A percentile compares a stretch with the other conserved stretches of the same genome.
Evolutionary conservation across 345 rosid genomes (phyloP).

Genomic region (Zanthoxylum bungeanum): DNA sequence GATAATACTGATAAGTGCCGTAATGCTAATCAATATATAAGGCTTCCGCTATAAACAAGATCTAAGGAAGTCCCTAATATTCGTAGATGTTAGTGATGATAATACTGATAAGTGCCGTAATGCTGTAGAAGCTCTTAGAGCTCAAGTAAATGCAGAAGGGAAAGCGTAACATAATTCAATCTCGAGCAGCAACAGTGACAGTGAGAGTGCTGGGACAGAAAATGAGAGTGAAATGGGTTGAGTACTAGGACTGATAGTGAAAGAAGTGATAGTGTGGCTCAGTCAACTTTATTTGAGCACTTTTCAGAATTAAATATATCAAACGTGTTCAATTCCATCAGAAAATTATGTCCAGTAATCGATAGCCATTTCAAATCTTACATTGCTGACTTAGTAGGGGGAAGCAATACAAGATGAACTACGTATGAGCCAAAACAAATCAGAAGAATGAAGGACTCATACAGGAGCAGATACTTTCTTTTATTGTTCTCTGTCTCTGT

Average conservation of each 20-base stretch:
- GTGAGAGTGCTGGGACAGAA: no score
- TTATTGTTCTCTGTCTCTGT: constrained; percentile 19
- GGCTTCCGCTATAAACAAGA: no score
- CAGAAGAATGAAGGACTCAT: neutral
- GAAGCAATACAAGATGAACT: neutral
- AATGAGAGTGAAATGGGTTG: no score
- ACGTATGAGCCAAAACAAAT: neutral
- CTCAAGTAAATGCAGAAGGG: constrained; percentile 65
- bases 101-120: constrained; percentile 52
- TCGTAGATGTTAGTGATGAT: constrained; percentile 66
- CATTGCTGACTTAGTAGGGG: neutral
- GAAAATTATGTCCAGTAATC: neutral
- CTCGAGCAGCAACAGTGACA: constrained; percentile 56
- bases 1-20: constrained; percentile 51
- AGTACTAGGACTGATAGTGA: constrained; percentile 38
- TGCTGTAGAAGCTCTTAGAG: constrained; percentile 86
- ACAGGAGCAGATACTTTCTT: constrained; percentile 19
- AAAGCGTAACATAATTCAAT: constrained; percentile 39
- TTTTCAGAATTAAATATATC: neutral
- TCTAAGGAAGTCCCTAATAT: no score
- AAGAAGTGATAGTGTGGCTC: constrained; percentile 40
- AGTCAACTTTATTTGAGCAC: neutral
- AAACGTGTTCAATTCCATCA: neutral
- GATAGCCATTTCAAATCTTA: neutral
- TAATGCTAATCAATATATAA: no score